Evolutionary conservation across 2,329 filamentous ascomycete species (phyloP).

Genomic region (Aspergillus hiratsukae): DNA sequence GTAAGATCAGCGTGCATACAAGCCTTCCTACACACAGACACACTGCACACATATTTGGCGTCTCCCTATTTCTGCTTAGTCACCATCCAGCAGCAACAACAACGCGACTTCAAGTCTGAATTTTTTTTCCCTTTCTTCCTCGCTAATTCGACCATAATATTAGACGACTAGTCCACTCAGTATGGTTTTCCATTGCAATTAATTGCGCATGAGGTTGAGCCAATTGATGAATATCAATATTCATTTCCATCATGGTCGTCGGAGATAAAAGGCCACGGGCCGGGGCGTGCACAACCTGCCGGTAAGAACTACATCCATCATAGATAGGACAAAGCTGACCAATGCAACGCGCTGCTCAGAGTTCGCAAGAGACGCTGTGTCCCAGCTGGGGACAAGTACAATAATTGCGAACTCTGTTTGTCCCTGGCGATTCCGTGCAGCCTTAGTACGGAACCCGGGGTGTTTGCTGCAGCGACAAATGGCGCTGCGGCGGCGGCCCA

Average conservation of each 20-base stretch:
- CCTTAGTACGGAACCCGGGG: conserved; percentile 1
- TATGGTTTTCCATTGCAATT: neutral
- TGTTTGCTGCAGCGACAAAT: neutral
- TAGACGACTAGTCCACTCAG: neutral
- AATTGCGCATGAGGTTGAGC: neutral
- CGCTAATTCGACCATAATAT: neutral
- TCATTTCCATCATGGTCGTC: neutral
- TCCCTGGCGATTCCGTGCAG: conserved; percentile 12
- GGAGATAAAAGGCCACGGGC: conserved; percentile 9
- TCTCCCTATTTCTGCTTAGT: neutral
- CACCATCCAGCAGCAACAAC: neutral
- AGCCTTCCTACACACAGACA: neutral
- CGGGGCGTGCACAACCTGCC: conserved; percentile 13
- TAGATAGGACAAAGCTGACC: neutral
- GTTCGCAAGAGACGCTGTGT: conserved; percentile 16
- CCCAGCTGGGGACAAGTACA: conserved; percentile 6
- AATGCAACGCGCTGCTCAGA: conserved; percentile 1
- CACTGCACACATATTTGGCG: neutral
- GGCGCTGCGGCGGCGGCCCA: neutral
- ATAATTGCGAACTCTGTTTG: conserved; percentile 11
- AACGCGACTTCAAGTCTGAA: neutral
- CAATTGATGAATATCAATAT: neutral
- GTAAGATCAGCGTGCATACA: neutral
- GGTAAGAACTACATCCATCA: conserved; percentile 5
- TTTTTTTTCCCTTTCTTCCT: neutral